Conservation (phyloP, 2,329 filamentous ascomycete species). For the Penicillium olsonii region DNA sequence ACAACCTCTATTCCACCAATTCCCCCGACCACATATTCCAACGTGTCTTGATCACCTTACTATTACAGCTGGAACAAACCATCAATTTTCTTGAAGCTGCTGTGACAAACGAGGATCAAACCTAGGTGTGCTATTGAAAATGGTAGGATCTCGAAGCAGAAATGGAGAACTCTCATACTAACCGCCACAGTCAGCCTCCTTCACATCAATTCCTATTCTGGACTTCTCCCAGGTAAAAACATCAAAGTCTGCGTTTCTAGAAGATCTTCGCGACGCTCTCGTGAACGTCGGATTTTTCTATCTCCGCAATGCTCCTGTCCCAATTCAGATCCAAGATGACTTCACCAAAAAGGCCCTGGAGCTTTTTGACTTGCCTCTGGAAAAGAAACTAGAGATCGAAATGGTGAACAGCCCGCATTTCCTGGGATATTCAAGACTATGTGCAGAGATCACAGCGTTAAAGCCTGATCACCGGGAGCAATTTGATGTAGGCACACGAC, state of each 20-base stretch:
- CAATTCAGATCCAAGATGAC: conserved; percentile 19
- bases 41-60: too few relatives aligned
- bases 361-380: conserved; percentile 47
- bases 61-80: too few relatives aligned
- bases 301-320: conserved; percentile 31
- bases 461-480: conserved; percentile 39
- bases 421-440: conserved; percentile 38
- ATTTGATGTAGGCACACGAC: conserved; percentile 32
- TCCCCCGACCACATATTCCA: too few relatives aligned
- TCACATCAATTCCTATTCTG: conserved; percentile 34
- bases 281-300: conserved; percentile 42
- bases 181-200: conserved; percentile 7
- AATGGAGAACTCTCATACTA: background rate
- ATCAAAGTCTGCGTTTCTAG: conserved; percentile 28
- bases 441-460: conserved; percentile 36
- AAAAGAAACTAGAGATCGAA: conserved; percentile 52
- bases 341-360: conserved; percentile 42
- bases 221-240: conserved; percentile 29
- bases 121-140: background rate
- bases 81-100: background rate
- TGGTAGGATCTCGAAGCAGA: conserved; percentile 2
- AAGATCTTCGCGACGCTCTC: conserved; percentile 32
- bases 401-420: conserved; percentile 45
- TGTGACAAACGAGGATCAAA: background rate
- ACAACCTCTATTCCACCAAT: background rate